phyloP scores from a whole-genome alignment of 306 rosid species.

The Vigna unguiculata region DNA sequence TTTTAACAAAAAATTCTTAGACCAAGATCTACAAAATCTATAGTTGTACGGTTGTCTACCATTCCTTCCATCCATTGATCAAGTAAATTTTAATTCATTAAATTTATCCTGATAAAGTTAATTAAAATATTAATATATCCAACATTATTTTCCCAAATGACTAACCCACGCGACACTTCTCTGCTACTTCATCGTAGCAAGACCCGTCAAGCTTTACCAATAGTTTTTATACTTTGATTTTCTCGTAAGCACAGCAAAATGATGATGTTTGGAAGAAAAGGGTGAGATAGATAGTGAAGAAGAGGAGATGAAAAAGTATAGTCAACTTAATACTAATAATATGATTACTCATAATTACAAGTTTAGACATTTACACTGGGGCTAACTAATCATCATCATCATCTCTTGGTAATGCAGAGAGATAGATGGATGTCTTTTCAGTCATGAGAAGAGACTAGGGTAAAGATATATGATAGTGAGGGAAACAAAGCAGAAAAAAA shows the following conservation, averaged over 20 bases:
- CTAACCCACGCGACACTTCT: too few species aligned
- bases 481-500: slow-evolving; percentile 22
- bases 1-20: too few species aligned
- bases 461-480: background rate
- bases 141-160: too few species aligned
- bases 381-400: slow-evolving; percentile 49
- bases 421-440: slow-evolving; percentile 36
- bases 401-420: slow-evolving; percentile 50
- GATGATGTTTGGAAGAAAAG: slow-evolving; percentile 20
- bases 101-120: too few species aligned
- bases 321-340: slow-evolving; percentile 40
- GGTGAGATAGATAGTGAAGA: slow-evolving; percentile 13
- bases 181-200: too few species aligned
- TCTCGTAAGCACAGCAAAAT: background rate
- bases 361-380: slow-evolving; percentile 54
- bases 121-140: too few species aligned
- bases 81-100: too few species aligned
- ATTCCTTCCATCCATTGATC: too few species aligned
- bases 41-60: too few species aligned
- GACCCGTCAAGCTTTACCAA: background rate
- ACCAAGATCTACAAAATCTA: too few species aligned
- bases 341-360: slow-evolving; percentile 53
- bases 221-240: background rate
- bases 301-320: slow-evolving; percentile 3
- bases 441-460: slow-evolving; percentile 2